Percentiles rank a stretch among this genome's conserved stretches.
phyloP scores from a whole-genome alignment of 192 early-diverging fungal genomes.

The Podila horticola region DNA sequence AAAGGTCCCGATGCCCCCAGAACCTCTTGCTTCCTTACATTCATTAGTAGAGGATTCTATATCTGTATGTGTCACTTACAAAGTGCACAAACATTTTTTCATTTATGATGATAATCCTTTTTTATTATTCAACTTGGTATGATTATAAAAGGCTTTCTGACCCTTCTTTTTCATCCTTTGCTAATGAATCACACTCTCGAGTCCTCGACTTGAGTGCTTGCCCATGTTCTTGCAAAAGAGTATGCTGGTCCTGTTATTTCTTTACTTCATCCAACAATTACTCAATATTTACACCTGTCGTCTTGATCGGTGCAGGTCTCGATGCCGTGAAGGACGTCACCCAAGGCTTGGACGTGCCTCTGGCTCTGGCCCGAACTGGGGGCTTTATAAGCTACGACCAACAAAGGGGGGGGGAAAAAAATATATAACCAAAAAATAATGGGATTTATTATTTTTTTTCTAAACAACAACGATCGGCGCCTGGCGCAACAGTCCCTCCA shows the following conservation, averaged over 20 bases:
- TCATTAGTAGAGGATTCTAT: slow-evolving; percentile 7
- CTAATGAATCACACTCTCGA: not conserved
- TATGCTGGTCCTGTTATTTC: too few relatives aligned
- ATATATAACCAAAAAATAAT: not conserved
- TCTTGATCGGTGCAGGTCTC: too few relatives aligned
- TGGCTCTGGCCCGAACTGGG: too few relatives aligned
- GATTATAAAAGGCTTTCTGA: slow-evolving; percentile 7
- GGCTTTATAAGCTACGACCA: too few relatives aligned
- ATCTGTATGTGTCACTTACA: slow-evolving; percentile 4
- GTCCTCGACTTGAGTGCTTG: too few relatives aligned
- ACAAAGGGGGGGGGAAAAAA: too few relatives aligned
- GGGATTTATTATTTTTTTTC: not conserved
- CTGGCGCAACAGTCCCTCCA: not conserved
- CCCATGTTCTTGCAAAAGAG: too few relatives aligned
- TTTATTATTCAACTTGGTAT: slow-evolving; percentile 2
- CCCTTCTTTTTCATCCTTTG: not conserved
- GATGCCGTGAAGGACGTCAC: too few relatives aligned
- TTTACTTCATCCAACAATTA: too few relatives aligned
- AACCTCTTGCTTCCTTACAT: not conserved
- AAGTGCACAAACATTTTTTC: slow-evolving; percentile 7
- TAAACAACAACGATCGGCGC: not conserved
- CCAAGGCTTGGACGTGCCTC: too few relatives aligned
- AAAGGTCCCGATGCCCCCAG: too few relatives aligned
- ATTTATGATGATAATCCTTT: slow-evolving; percentile 7
- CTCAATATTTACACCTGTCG: too few relatives aligned